These are phyloP conservation scores for Arxiozyma heterogenica DNA, from an alignment of 1,139 yeast species.

Conservation along the genomic window DNA sequence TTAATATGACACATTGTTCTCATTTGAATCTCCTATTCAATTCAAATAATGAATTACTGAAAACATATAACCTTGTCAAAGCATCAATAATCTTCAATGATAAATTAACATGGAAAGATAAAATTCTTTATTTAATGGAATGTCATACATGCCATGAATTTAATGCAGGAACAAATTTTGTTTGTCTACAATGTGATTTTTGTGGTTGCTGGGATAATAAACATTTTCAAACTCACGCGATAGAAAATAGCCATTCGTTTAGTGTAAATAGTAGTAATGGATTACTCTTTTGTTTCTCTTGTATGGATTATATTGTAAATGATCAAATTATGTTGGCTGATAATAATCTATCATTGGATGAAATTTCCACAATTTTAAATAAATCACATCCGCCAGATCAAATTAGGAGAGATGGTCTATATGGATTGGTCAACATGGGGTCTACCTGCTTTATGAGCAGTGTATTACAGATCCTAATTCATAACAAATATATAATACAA, in stretches of 20 bases:
- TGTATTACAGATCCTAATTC: constrained; percentile 73
- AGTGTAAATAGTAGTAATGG: constrained; percentile 45
- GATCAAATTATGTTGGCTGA: constrained; percentile 15
- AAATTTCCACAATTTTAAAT: constrained; percentile 26
- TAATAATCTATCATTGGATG: not conserved
- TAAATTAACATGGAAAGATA: constrained; percentile 18
- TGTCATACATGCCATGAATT: constrained; percentile 29
- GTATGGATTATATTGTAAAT: constrained; percentile 64
- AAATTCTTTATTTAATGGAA: constrained; percentile 17
- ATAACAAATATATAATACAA: constrained; percentile 75
- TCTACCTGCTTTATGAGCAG: constrained; percentile 96
- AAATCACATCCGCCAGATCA: constrained; percentile 43
- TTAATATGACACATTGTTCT: constrained; percentile 17
- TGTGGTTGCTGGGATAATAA: constrained; percentile 58
- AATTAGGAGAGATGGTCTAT: constrained; percentile 62
- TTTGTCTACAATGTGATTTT: constrained; percentile 78
- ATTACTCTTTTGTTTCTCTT: constrained; percentile 63
- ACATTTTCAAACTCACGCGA: constrained; percentile 59
- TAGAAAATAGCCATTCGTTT: constrained; percentile 56
- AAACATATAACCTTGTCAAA: constrained; percentile 15
- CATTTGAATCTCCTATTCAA: constrained; percentile 25
- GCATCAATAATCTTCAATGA: constrained; percentile 3
- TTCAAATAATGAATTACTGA: constrained; percentile 18
- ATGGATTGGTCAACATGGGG: constrained; percentile 88
- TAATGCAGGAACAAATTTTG: constrained; percentile 42